Conservation (phyloP, 176 grass and related monocot genomes). For the sorghum (Sorghum bicolor) region DNA sequence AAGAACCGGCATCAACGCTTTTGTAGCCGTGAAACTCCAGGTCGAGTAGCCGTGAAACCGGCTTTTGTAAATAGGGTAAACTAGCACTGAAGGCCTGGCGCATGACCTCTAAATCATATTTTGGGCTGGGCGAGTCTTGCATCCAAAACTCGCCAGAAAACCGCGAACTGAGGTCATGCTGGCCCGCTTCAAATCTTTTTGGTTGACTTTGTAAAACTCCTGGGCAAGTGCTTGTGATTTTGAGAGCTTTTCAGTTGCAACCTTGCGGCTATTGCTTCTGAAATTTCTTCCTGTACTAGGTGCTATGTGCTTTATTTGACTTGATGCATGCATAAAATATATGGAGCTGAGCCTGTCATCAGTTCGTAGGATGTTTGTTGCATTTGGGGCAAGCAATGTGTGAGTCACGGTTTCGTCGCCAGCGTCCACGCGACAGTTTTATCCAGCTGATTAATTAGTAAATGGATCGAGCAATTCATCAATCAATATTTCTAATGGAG, state of each 20-base stretch:
- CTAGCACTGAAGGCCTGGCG: neutral
- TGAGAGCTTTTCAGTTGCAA: neutral
- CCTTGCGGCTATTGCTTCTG: neutral
- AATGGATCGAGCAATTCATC: neutral
- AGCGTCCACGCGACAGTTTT: neutral
- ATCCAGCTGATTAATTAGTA: neutral
- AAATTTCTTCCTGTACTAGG: neutral
- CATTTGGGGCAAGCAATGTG: neutral
- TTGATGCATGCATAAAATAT: neutral
- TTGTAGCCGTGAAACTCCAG: neutral
- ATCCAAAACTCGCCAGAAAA: neutral
- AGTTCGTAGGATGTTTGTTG: neutral
- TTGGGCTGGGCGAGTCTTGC: neutral
- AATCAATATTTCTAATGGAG: neutral
- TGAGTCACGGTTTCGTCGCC: neutral
- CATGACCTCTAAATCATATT: neutral
- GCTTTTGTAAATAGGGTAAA: neutral
- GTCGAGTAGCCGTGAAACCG: no score
- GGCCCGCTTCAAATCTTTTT: neutral
- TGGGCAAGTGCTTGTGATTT: neutral
- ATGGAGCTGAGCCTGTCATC: neutral
- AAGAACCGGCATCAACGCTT: neutral
- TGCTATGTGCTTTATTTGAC: no score
- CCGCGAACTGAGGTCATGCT: neutral
- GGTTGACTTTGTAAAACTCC: neutral